Evolutionary conservation across 208 protist genomes (phyloP), one percentile per base, ranked within the genome.

Genomic region (Acanthamoeba lenticulata): DNA sequence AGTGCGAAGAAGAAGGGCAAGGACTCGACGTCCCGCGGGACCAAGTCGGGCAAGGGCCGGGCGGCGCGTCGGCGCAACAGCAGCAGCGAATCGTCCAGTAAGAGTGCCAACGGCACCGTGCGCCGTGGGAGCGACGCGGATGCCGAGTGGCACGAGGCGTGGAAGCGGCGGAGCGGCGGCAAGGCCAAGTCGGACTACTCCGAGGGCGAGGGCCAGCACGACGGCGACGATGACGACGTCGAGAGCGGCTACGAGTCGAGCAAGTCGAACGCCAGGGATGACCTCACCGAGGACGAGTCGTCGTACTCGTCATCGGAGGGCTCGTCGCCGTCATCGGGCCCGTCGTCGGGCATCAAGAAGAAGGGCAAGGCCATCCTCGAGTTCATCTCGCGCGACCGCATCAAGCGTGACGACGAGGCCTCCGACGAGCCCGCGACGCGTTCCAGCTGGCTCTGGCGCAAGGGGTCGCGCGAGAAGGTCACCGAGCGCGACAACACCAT

Each of bases 301-400:
- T n/a, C n/a, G 36, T n/a, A 34, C 45, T 86, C 77, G 44, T 86
- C 77, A 15, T 86, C 77, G 44, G 77, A 86, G 44, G 38, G 77
- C 77, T n/a, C n/a, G n/a, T 69, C 40, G 27, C 57, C 74, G n/a
- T 85, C 74, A 1, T 85, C 77, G 45, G 29, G 44, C 29, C 77
- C 77, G 44, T 60, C 77, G 29, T 86, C 77, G 45, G 77, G 77
- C 6, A 86, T 86, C 40, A 86, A 86, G 44, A 49, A 57, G 44
- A 86, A 86, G 45, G 77, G 77, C 77, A 86, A 86, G 77, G 77
- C 77, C 44, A 86, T 86, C 15, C 77, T 86, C 13, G 77, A 86
- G 45, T 86, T 86, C 77, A 86, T 86, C 77, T 86, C 77, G 34
- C 24, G 77, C 24, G 77, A 86, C 29, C 77, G 77, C 24, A 86